Conservation (phyloP, 2,329 filamentous ascomycete genomes). For the Colletotrichum abscissum region DNA sequence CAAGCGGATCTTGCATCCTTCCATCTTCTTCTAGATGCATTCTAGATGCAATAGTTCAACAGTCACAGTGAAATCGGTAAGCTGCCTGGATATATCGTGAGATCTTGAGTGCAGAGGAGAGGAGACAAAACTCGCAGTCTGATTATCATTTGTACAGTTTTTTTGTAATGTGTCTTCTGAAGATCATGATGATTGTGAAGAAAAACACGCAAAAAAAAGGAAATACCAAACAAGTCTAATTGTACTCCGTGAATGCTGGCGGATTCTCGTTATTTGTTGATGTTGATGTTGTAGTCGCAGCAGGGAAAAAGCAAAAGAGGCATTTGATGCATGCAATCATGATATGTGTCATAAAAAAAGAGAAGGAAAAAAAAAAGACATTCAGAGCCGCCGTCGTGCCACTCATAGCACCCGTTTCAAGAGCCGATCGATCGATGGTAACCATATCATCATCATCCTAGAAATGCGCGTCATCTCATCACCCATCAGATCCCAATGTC, state of each 20-base stretch:
- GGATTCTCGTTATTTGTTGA: constrained; percentile 33
- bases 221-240: constrained; percentile 29
- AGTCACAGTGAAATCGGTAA: background rate
- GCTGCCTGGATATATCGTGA: background rate
- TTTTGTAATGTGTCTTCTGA: constrained; percentile 1
- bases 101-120: background rate
- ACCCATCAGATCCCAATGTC: background rate
- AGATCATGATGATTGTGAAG: background rate
- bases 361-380: background rate
- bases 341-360: constrained; percentile 10
- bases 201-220: background rate
- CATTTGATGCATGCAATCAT: constrained; percentile 29
- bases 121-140: constrained; percentile 18
- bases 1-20: background rate
- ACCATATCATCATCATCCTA: background rate
- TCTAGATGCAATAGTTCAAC: background rate
- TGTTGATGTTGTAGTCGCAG: constrained; percentile 21
- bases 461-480: background rate
- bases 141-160: constrained; percentile 13
- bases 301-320: background rate
- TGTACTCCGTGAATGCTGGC: constrained; percentile 34
- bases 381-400: background rate
- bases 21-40: background rate
- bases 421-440: background rate
- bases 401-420: background rate